phyloP scores from a whole-genome alignment of 2,329 filamentous ascomycete species.

The Alternaria postmessia region DNA sequence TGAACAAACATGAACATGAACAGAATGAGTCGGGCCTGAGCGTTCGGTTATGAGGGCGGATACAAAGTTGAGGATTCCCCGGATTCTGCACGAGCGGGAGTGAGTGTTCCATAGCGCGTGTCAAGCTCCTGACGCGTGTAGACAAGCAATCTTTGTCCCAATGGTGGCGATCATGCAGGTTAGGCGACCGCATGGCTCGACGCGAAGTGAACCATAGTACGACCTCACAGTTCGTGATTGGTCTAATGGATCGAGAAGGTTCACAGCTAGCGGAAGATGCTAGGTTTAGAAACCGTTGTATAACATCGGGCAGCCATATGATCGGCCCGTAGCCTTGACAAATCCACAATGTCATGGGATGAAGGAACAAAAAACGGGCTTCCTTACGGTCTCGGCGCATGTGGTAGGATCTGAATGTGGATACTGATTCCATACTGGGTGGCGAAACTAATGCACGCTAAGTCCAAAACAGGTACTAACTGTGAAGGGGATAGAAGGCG shows the following conservation, averaged over 20 bases:
- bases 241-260: neutral
- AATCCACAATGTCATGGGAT: conserved; percentile 10
- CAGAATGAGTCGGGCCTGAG: conserved; percentile 6
- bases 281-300: conserved; percentile 20
- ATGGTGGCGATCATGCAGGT: conserved; percentile 21
- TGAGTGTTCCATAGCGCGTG: conserved; percentile 20
- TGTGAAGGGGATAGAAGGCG: neutral
- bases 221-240: conserved; percentile 3
- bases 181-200: conserved; percentile 14
- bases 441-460: conserved; percentile 11
- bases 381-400: conserved; percentile 5
- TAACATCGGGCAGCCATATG: conserved; percentile 11
- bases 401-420: conserved; percentile 12
- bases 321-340: conserved; percentile 8
- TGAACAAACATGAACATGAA: conserved; percentile 18
- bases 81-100: conserved; percentile 27
- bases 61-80: conserved; percentile 27
- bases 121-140: conserved; percentile 23
- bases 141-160: conserved; percentile 17
- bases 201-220: conserved; percentile 8
- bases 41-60: conserved; percentile 17
- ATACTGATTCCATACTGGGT: conserved; percentile 6
- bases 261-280: conserved; percentile 3
- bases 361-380: conserved; percentile 5
- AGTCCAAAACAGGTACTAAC: conserved; percentile 13